These are phyloP conservation scores for Aspergillus thermomutatus DNA, from an alignment of 2,329 filamentous ascomycete genomes.

Conservation along the genomic window DNA sequence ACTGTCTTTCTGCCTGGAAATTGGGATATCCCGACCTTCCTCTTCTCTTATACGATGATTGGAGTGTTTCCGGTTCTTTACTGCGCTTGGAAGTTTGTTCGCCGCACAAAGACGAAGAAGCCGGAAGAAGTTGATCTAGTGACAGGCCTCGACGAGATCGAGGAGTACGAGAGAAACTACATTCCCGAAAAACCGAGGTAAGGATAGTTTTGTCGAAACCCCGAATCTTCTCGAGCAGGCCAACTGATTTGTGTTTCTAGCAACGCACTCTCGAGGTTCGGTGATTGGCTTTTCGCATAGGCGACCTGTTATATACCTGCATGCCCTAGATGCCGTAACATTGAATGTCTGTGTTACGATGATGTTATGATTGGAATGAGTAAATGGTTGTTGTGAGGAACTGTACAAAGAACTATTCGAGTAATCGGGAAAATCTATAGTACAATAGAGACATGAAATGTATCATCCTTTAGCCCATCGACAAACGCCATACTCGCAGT, in stretches of 20 bases:
- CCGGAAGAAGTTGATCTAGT: conserved; percentile 61
- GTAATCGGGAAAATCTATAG: neutral
- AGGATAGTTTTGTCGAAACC: conserved; percentile 17
- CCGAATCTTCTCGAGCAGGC: neutral
- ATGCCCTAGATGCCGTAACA: neutral
- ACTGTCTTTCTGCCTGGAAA: conserved; percentile 67
- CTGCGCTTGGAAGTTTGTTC: conserved; percentile 67
- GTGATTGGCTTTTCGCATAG: conserved; percentile 18
- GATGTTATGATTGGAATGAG: neutral
- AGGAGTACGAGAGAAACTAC: conserved; percentile 64
- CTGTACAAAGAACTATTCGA: neutral
- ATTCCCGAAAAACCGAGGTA: conserved; percentile 54
- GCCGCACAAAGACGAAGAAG: conserved; percentile 58
- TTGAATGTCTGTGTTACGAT: neutral
- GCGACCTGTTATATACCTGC: neutral
- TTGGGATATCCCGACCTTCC: conserved; percentile 67
- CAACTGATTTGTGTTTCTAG: conserved; percentile 14
- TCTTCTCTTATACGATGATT: conserved; percentile 76
- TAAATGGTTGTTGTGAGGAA: neutral
- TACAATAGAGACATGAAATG: neutral
- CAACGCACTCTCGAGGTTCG: conserved; percentile 20
- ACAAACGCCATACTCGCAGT: conserved; percentile 1
- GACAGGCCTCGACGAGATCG: conserved; percentile 62
- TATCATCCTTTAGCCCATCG: neutral
- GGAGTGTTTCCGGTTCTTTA: conserved; percentile 67